These are phyloP conservation scores for Adansonia digitata DNA, from an alignment of 345 rosid genomes.

Conservation along the genomic window DNA sequence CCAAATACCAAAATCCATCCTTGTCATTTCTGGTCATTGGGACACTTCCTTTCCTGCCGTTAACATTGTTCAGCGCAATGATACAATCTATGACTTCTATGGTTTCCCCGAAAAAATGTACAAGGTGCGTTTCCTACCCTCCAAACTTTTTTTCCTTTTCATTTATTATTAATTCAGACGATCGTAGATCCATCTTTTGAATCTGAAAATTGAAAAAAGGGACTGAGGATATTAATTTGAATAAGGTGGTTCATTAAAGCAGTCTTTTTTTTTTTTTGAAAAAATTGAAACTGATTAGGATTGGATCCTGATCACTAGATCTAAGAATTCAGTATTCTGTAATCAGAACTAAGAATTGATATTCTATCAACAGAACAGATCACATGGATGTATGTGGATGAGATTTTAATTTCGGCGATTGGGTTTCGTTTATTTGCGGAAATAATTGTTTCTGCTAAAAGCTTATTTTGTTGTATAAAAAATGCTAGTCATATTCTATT, in stretches of 20 bases:
- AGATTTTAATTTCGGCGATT: background rate
- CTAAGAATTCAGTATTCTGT: no score
- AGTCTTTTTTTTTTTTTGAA: no score
- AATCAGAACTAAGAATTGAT: no score
- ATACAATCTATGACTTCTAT: slow-evolving; percentile 78
- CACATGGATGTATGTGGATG: background rate
- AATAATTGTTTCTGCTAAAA: background rate
- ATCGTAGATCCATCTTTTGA: background rate
- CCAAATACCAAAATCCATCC: slow-evolving; percentile 59
- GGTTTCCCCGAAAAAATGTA: slow-evolving; percentile 74
- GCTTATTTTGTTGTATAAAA: background rate
- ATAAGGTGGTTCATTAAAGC: background rate
- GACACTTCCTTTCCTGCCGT: slow-evolving; percentile 64
- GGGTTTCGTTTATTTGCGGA: background rate
- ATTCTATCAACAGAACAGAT: no score
- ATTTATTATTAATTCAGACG: no score
- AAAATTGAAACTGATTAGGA: no score
- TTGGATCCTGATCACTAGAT: no score
- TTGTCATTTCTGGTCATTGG: slow-evolving; percentile 87
- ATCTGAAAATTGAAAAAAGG: background rate
- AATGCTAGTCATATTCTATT: background rate
- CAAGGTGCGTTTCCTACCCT: slow-evolving; percentile 34
- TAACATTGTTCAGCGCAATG: slow-evolving; percentile 48
- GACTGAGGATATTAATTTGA: background rate
- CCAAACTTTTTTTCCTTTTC: background rate